These are phyloP conservation scores for Pilatotrama ljubarskyi DNA, from an alignment of 768 basidiomycete genomes.

Conservation along the genomic window DNA sequence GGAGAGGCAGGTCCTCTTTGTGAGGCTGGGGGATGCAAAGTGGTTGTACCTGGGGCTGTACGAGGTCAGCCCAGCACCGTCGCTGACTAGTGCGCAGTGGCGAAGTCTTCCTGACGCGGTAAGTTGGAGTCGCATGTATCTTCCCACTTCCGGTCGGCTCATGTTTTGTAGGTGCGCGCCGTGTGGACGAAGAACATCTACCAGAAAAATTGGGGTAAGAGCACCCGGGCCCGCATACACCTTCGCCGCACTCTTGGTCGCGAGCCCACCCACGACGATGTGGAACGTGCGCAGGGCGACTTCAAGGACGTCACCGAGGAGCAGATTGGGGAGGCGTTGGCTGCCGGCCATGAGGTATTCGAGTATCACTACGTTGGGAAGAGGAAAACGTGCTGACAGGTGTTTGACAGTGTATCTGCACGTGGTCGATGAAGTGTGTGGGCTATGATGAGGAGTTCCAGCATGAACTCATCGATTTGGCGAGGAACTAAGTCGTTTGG, in stretches of 20 bases:
- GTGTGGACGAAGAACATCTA: slow-evolving; percentile 30
- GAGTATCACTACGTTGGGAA: no score
- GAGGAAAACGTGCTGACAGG: neutral
- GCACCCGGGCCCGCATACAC: slow-evolving; percentile 30
- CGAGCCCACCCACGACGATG: slow-evolving; percentile 31
- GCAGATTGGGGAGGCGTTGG: slow-evolving; percentile 32
- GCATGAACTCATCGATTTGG: slow-evolving; percentile 22
- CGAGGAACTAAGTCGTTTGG: no score
- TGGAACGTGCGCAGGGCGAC: slow-evolving; percentile 11
- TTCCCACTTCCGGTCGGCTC: no score
- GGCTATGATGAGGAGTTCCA: slow-evolving; percentile 42
- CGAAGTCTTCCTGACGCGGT: neutral
- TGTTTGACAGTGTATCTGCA: slow-evolving; percentile 31
- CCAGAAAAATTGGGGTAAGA: slow-evolving; percentile 31
- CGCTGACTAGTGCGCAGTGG: slow-evolving; percentile 34
- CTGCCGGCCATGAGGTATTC: slow-evolving; percentile 36
- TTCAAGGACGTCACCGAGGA: slow-evolving; percentile 25
- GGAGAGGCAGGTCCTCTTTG: slow-evolving; percentile 3
- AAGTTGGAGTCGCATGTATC: neutral
- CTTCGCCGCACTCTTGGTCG: slow-evolving; percentile 29
- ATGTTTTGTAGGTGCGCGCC: neutral
- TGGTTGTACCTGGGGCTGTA: slow-evolving; percentile 40
- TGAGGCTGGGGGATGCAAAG: neutral
- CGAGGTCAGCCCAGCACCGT: neutral
- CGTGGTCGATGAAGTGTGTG: slow-evolving; percentile 44